Evolutionary conservation across 2,329 filamentous ascomycete species (phyloP).

Genomic region (Colletotrichum salicis): DNA sequence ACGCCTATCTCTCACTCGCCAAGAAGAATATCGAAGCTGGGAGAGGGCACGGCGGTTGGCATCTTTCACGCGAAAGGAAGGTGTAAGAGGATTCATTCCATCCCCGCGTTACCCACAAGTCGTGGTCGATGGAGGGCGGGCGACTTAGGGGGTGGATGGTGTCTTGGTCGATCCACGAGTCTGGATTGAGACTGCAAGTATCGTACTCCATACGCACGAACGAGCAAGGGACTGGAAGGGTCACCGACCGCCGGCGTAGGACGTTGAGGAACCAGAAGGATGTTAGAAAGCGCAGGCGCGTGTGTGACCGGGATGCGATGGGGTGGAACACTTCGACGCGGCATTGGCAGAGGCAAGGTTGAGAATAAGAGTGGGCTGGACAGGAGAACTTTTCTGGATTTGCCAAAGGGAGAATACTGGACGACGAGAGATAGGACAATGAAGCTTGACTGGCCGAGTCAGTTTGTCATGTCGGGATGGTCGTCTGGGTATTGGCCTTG

Average conservation of each 20-base stretch:
- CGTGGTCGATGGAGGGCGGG: constrained; percentile 11
- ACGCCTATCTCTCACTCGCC: constrained; percentile 20
- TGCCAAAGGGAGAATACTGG: neutral
- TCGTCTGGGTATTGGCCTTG: constrained; percentile 33
- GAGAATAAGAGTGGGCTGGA: neutral
- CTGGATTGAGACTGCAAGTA: constrained; percentile 9
- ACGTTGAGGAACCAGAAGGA: neutral
- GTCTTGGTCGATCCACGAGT: constrained; percentile 22
- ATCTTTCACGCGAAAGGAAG: constrained; percentile 35
- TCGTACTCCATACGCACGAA: neutral
- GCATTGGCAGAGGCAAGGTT: neutral
- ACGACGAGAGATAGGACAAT: constrained; percentile 21
- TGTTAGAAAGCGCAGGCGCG: neutral
- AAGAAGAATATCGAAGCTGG: constrained; percentile 22
- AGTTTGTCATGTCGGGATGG: neutral
- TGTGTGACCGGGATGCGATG: neutral
- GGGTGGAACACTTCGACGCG: neutral
- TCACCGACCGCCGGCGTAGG: neutral
- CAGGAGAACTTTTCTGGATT: neutral
- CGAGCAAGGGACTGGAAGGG: neutral
- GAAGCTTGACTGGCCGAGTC: constrained; percentile 28
- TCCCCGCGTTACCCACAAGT: constrained; percentile 31
- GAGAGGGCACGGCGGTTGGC: constrained; percentile 21
- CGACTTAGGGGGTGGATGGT: neutral
- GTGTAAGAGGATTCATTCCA: constrained; percentile 33